These are phyloP conservation scores for Cladosporium velox DNA, from an alignment of 2,329 filamentous ascomycete genomes.

Conservation along the genomic window DNA sequence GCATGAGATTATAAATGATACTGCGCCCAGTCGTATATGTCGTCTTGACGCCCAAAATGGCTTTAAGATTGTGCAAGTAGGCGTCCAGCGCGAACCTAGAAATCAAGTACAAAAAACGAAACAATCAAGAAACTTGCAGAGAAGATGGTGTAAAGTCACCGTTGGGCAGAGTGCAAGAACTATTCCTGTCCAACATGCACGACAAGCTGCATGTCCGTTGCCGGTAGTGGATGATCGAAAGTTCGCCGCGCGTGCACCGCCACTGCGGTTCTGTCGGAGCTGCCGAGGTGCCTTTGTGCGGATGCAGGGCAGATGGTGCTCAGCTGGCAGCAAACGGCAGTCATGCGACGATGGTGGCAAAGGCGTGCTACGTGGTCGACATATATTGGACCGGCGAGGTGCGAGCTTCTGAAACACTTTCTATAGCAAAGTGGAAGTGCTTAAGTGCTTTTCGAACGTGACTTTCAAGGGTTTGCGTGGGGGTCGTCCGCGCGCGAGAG, in stretches of 20 bases:
- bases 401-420: background rate
- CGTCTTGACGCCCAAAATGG: slow-evolving; percentile 6
- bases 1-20: background rate
- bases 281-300: slow-evolving; percentile 10
- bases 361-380: slow-evolving; percentile 15
- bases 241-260: slow-evolving; percentile 18
- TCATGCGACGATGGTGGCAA: slow-evolving; percentile 12
- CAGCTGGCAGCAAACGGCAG: slow-evolving; percentile 8
- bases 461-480: slow-evolving; percentile 2
- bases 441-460: slow-evolving; percentile 1
- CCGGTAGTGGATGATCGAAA: slow-evolving; percentile 13
- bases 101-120: background rate
- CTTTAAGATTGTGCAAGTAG: slow-evolving; percentile 23
- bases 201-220: slow-evolving; percentile 20
- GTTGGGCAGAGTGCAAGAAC: slow-evolving; percentile 7
- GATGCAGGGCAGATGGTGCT: slow-evolving; percentile 15
- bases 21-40: slow-evolving; percentile 1
- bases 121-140: background rate
- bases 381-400: slow-evolving; percentile 16
- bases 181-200: slow-evolving; percentile 15
- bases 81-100: slow-evolving; percentile 28
- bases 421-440: background rate
- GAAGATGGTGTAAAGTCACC: slow-evolving; percentile 14
- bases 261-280: slow-evolving; percentile 15
- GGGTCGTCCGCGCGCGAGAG: background rate